Evolutionary conservation across 805 yeast genomes (phyloP), one percentile per base, ranked within the genome.

Genomic region (Sugiyamaella lignohabitans): DNA sequence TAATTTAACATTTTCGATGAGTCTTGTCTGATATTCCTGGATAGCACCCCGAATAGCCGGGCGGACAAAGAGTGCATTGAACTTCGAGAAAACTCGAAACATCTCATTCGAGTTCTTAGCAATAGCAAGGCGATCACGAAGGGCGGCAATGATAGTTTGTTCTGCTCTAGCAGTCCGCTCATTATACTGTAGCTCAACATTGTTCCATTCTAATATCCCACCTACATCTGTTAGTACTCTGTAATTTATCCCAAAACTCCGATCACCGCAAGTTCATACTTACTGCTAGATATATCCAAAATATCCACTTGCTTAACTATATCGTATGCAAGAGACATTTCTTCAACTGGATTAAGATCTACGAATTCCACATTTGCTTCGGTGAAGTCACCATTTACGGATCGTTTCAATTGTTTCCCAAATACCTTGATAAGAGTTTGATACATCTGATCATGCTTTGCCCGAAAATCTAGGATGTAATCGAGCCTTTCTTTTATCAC

Each of bases 41-140:
- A 81, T 65, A 0, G 83, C 78, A n/a, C 71, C 70, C 41, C 82
- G 66, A 8, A 83, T 70, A 29, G 74, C 66, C 1, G 83, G 79
- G 17, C 84, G 68, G 0, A 62, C 62, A 27, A 82, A 60, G 11
- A 84, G 57, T 3, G 74, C 67, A 32, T 68, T 69, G 54, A 74
- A 79, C 34, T 63, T 63, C 8, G 74, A 72, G 46, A 80, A 76
- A 1, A 76, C 70, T 1, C 66, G 56, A 54, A 81, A 75, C 72
- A 79, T 68, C 49, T 77, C 79, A 40, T 65, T 68, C 4, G 79
- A 66, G 19, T 69, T 65, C 3, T 58, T 56, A 0, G 78, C 70
- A 0, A 59, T 51, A 1, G 70, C 63, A 4, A 81, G 58, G 3
- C 68, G 55, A 0, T 53, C 55, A 39, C 72, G 64, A 2, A 81